Evolutionary conservation across 805 yeast genomes (phyloP).

Genomic region (Nakazawaea holstii): DNA sequence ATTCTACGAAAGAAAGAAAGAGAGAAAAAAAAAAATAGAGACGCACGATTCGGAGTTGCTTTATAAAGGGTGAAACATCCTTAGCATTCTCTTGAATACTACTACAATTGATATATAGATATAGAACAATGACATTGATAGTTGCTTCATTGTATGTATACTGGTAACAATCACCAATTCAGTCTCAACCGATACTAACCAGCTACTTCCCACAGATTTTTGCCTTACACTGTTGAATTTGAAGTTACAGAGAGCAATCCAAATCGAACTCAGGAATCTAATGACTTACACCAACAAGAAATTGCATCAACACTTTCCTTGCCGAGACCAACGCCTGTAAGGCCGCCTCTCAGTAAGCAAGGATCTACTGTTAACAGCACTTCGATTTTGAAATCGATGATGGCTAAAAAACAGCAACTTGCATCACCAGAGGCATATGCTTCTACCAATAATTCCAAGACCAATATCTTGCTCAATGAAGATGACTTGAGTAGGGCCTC

Average conservation of each 20-base stretch:
- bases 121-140: conserved; percentile 53
- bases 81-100: not conserved
- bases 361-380: not conserved
- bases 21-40: no score
- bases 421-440: conserved; percentile 13
- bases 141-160: conserved; percentile 62
- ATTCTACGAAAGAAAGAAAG: not conserved
- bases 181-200: conserved; percentile 13
- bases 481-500: conserved; percentile 24
- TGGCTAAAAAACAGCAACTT: conserved; percentile 12
- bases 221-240: conserved; percentile 74
- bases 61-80: not conserved
- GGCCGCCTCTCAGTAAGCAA: conserved; percentile 1
- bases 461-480: not conserved
- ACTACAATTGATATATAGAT: not conserved
- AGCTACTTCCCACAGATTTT: conserved; percentile 35
- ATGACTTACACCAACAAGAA: not conserved
- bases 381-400: conserved; percentile 27
- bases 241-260: conserved; percentile 30
- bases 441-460: conserved; percentile 1
- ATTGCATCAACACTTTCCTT: not conserved
- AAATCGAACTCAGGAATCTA: not conserved
- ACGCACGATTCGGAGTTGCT: not conserved
- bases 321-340: not conserved
- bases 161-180: not conserved